These are phyloP conservation scores for Albifimbria verrucaria DNA, from an alignment of 2,329 filamentous ascomycete species.

Conservation along the genomic window DNA sequence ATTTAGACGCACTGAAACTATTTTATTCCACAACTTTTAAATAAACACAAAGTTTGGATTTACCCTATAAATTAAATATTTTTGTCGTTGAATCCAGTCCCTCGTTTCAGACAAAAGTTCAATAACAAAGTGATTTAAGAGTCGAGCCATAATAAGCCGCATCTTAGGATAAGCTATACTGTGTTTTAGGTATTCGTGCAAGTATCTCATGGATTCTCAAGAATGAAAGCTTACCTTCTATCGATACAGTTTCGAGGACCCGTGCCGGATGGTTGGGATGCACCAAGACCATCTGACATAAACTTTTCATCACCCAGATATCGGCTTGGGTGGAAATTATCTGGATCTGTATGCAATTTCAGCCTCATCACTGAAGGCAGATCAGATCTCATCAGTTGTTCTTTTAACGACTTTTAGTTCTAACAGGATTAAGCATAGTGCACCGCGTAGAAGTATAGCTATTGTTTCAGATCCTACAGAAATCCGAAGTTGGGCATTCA, in stretches of 20 bases:
- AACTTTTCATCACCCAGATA: constrained; percentile 25
- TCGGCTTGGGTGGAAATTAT: constrained; percentile 9
- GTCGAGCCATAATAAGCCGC: background rate
- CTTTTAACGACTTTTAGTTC: constrained; percentile 26
- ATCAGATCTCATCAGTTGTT: constrained; percentile 27
- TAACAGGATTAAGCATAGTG: constrained; percentile 20
- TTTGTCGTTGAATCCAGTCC: background rate
- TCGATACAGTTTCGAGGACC: constrained; percentile 50
- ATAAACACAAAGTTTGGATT: background rate
- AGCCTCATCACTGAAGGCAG: background rate
- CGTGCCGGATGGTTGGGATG: constrained; percentile 43
- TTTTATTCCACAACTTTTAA: background rate
- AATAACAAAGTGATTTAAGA: background rate
- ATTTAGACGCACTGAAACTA: too few relatives aligned
- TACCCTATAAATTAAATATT: background rate
- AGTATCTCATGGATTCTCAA: background rate
- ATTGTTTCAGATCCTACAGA: background rate
- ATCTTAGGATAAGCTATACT: background rate
- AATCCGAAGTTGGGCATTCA: background rate
- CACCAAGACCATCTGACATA: constrained; percentile 33
- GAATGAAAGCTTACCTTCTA: background rate
- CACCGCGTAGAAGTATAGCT: constrained; percentile 15
- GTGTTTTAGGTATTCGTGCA: background rate
- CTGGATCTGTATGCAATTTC: constrained; percentile 9
- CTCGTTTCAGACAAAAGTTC: background rate